Evolutionary conservation across 371 early-diverging fungal species (phyloP).

Genomic region (Basidiobolus meristosporus): DNA sequence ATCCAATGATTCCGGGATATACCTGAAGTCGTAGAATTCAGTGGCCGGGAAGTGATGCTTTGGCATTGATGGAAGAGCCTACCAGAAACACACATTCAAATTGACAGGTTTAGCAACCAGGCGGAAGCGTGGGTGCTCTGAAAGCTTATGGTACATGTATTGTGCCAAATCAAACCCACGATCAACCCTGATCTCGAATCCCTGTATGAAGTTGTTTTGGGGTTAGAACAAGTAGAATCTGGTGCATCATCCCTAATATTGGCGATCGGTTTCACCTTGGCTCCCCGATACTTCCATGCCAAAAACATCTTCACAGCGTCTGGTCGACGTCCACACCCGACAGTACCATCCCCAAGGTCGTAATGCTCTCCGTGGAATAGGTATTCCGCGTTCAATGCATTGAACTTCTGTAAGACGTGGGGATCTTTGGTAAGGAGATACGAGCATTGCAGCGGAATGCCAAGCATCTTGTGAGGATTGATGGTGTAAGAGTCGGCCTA

Average conservation of each 20-base stretch:
- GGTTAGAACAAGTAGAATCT: neutral
- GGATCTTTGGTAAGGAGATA: conserved; percentile 36
- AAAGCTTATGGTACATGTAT: conserved; percentile 15
- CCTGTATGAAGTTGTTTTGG: conserved; percentile 3
- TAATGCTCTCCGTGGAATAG: conserved; percentile 51
- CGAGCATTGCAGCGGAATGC: conserved; percentile 70
- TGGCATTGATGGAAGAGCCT: conserved; percentile 15
- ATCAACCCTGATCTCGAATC: conserved; percentile 23
- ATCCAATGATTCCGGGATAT: neutral
- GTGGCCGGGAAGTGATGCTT: conserved; percentile 12
- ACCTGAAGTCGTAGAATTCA: too few relatives aligned
- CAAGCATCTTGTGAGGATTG: conserved; percentile 77
- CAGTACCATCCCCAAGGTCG: conserved; percentile 63
- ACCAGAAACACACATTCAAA: conserved; percentile 51
- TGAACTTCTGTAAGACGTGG: conserved; percentile 28
- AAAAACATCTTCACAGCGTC: conserved; percentile 71
- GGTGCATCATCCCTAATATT: too few relatives aligned
- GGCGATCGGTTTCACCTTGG: conserved; percentile 1
- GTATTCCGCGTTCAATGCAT: conserved; percentile 45
- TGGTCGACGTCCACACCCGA: conserved; percentile 73
- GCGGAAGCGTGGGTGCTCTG: conserved; percentile 5
- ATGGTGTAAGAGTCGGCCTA: conserved; percentile 52
- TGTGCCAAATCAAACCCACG: conserved; percentile 19
- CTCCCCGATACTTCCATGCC: conserved; percentile 64
- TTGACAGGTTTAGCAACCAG: conserved; percentile 17